Percentiles rank a stretch among this genome's conserved stretches.
Evolutionary conservation across 441 rosid genomes (phyloP).

Genomic region (Eugenia klotzschiana): DNA sequence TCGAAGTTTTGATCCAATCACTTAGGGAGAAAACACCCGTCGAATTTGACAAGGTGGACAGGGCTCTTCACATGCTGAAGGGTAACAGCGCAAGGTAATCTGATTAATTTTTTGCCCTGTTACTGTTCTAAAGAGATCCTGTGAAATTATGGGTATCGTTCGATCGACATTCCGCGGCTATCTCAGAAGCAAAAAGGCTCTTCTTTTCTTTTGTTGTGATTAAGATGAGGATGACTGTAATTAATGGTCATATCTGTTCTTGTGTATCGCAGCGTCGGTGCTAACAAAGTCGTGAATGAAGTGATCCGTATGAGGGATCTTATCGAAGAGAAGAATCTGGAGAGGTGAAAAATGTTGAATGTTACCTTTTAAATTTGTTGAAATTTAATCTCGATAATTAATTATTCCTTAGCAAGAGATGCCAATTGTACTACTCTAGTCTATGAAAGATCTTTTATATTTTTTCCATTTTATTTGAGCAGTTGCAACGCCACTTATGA

Average conservation of each 20-base stretch:
- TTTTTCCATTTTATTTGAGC: background rate
- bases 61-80: slow-evolving; percentile 8
- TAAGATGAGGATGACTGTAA: background rate
- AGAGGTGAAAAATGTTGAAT: slow-evolving; percentile 4
- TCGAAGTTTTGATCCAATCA: background rate
- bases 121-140: background rate
- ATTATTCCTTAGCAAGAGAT: background rate
- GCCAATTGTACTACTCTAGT: background rate
- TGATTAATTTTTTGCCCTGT: background rate
- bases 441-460: background rate
- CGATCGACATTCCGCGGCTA: background rate
- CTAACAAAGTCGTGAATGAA: slow-evolving; percentile 3
- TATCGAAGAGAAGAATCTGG: background rate
- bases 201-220: background rate
- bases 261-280: slow-evolving; percentile 13
- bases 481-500: slow-evolving; percentile 5
- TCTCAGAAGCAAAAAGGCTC: background rate
- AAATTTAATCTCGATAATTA: background rate
- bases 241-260: background rate
- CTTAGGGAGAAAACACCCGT: slow-evolving; percentile 5
- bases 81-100: slow-evolving; percentile 15
- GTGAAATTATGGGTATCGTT: background rate
- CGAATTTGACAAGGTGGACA: slow-evolving; percentile 1
- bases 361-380: background rate
- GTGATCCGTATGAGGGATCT: background rate